A percentile compares a stretch with the other conserved stretches of the same genome.
Evolutionary conservation across 2,329 filamentous ascomycete species (phyloP).

Genomic region (Diplodia sapinea): DNA sequence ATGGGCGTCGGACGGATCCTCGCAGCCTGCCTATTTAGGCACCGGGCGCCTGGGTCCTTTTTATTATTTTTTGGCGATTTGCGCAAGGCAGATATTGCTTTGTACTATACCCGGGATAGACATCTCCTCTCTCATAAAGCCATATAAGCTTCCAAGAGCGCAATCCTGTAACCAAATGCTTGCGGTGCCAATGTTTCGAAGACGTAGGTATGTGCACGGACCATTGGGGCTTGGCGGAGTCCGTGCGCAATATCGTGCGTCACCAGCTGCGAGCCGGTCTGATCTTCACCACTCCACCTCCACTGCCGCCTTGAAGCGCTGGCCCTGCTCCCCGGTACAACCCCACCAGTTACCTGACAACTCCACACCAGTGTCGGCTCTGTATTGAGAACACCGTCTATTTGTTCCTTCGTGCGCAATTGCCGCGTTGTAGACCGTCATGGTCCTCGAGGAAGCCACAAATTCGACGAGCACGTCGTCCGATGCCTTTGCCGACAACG

Average conservation of each 20-base stretch:
- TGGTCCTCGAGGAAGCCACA: conserved; percentile 51
- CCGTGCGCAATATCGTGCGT: conserved; percentile 18
- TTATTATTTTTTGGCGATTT: neutral
- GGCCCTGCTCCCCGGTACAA: too few relatives aligned
- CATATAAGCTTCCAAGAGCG: conserved; percentile 9
- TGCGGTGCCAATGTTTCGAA: neutral
- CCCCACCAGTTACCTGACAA: neutral
- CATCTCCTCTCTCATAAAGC: conserved; percentile 27
- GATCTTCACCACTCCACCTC: neutral
- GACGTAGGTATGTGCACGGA: neutral
- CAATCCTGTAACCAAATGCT: neutral
- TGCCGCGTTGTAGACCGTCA: conserved; percentile 35
- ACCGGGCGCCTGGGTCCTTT: neutral
- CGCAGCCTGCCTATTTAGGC: conserved; percentile 2
- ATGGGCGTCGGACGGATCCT: neutral
- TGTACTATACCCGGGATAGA: conserved; percentile 28
- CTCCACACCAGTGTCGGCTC: too few relatives aligned
- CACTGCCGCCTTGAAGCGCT: neutral
- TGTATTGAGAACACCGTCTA: neutral
- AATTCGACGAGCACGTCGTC: conserved; percentile 34
- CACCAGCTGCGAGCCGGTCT: neutral
- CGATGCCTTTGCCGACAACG: conserved; percentile 42
- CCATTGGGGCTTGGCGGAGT: neutral
- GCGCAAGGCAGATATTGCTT: conserved; percentile 21
- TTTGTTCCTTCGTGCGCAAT: neutral